A percentile compares a stretch with the other conserved stretches of the same genome.
phyloP scores from a whole-genome alignment of 2,329 filamentous ascomycete species.

The Coniochaeta pulveracea region DNA sequence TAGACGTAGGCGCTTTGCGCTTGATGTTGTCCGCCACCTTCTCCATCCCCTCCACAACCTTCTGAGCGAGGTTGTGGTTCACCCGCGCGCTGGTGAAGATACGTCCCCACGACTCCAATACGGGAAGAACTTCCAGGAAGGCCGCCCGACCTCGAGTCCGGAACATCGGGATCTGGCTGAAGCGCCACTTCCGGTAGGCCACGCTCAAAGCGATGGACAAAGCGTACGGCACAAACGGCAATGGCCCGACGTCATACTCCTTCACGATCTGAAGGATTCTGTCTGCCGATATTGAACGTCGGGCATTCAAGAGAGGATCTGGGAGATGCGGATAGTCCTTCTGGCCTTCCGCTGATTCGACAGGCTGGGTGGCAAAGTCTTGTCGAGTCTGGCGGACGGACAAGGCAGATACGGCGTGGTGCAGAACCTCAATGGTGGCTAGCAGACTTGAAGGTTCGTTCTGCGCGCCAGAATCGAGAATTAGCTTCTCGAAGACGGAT shows the following conservation, averaged over 20 bases:
- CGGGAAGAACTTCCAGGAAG: constrained; percentile 41
- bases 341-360: constrained; percentile 15
- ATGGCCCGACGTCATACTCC: constrained; percentile 36
- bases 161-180: constrained; percentile 47
- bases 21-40: constrained; percentile 15
- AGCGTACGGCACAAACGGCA: constrained; percentile 51
- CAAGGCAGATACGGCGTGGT: constrained; percentile 52
- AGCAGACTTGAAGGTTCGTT: constrained; percentile 36
- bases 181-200: constrained; percentile 52
- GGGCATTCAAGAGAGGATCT: constrained; percentile 35
- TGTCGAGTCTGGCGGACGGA: constrained; percentile 40
- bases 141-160: constrained; percentile 40
- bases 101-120: constrained; percentile 40
- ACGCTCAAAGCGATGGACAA: constrained; percentile 50
- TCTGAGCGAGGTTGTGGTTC: constrained; percentile 41
- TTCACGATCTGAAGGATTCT: constrained; percentile 43
- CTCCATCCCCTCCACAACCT: constrained; percentile 44
- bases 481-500: constrained; percentile 45
- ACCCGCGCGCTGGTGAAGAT: constrained; percentile 47
- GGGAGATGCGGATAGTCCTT: constrained; percentile 16
- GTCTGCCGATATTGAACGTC: constrained; percentile 45
- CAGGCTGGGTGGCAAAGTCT: constrained; percentile 13
- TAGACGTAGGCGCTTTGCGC: not conserved
- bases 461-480: constrained; percentile 40
- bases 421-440: constrained; percentile 49